A percentile compares a stretch with the other conserved stretches of the same genome.
phyloP scores from a whole-genome alignment of 202 grass and related monocot genomes.

The Bolboschoenoplectus hybrid region DNA sequence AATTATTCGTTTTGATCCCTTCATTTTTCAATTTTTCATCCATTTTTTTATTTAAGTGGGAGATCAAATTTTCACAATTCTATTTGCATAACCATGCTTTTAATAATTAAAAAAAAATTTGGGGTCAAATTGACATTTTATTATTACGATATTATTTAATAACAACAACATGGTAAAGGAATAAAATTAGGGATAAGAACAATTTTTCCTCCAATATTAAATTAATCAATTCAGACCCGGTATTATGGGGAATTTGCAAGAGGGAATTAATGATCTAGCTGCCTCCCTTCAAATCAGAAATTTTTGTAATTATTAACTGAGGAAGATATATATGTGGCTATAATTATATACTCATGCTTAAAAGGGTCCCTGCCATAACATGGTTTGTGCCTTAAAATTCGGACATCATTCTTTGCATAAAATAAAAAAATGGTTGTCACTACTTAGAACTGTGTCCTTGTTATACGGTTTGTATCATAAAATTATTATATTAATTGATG shows the following conservation, averaged over 20 bases:
- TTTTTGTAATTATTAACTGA: neutral
- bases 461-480: conserved; percentile 19
- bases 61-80: neutral
- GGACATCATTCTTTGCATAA: conserved; percentile 1
- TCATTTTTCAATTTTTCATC: neutral
- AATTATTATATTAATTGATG: neutral
- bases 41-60: neutral
- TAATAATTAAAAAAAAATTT: neutral
- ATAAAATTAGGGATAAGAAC: neutral
- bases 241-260: neutral
- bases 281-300: neutral
- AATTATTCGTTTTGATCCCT: conserved; percentile 11
- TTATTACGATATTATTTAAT: neutral
- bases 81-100: neutral
- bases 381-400: conserved; percentile 34
- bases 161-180: neutral
- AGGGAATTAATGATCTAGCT: neutral
- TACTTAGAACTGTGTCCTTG: neutral
- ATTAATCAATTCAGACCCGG: neutral
- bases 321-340: neutral
- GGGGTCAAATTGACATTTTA: neutral
- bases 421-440: conserved; percentile 13
- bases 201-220: neutral
- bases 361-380: conserved; percentile 14
- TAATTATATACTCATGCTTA: neutral